Evolutionary conservation across 2,329 filamentous ascomycete genomes (phyloP).

Genomic region (Colletotrichum abscissum): DNA sequence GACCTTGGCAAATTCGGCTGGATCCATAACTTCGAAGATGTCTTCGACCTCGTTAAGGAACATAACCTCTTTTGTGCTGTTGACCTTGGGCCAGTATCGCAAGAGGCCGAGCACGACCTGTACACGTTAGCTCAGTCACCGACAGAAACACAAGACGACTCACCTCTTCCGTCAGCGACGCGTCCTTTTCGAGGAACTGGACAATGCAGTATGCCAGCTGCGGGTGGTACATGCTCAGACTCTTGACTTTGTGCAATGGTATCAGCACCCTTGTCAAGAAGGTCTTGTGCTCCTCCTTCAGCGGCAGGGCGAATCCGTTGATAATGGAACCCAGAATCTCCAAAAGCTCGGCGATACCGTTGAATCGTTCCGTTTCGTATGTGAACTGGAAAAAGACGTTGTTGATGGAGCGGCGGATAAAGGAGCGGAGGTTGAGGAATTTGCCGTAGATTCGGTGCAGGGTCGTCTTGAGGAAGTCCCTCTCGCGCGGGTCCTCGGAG

Average conservation of each 20-base stretch:
- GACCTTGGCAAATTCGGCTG: conserved; percentile 97
- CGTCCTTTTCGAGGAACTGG: conserved; percentile 98
- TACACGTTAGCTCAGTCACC: conserved; percentile 11
- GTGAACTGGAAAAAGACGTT: conserved; percentile 99
- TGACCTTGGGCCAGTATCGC: conserved; percentile 98
- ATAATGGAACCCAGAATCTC: conserved; percentile 99
- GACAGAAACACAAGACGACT: conserved; percentile 43
- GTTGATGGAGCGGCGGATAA: conserved; percentile 98
- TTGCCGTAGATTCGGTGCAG: conserved; percentile 98
- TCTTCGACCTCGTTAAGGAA: conserved; percentile 99
- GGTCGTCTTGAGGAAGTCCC: conserved; percentile 98
- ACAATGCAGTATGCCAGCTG: conserved; percentile 99
- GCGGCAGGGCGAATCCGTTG: conserved; percentile 94
- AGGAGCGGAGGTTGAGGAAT: conserved; percentile 96
- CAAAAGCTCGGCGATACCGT: conserved; percentile 94
- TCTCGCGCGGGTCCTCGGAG: conserved; percentile 95
- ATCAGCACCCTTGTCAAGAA: conserved; percentile 94
- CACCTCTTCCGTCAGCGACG: conserved; percentile 95
- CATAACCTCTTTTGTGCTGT: conserved; percentile 99
- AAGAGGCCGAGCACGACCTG: conserved; percentile 93
- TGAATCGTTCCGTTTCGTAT: conserved; percentile 98
- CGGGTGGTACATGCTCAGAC: conserved; percentile 99
- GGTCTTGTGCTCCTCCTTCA: conserved; percentile 99
- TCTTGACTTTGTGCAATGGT: conserved; percentile 97
- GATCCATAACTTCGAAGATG: conserved; percentile 99